Evolutionary conservation across 257 asterid genomes (phyloP).

Genomic region (Marsdenia floribunda): DNA sequence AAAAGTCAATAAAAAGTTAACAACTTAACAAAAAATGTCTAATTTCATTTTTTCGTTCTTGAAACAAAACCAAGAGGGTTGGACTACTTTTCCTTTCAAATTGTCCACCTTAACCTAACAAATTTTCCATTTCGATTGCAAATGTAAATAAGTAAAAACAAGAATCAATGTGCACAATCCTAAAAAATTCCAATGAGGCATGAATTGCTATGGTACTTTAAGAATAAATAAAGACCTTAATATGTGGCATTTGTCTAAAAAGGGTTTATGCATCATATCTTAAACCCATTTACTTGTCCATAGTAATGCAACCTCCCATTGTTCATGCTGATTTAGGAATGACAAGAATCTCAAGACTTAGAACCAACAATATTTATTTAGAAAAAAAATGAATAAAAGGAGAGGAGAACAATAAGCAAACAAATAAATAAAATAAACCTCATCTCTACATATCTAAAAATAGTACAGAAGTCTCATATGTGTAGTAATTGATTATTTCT

Average conservation of each 20-base stretch:
- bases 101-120: too few relatives aligned
- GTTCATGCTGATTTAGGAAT: neutral
- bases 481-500: neutral
- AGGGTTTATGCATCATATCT: neutral
- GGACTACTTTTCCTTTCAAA: too few relatives aligned
- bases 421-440: neutral
- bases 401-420: neutral
- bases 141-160: too few relatives aligned
- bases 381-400: too few relatives aligned
- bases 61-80: too few relatives aligned
- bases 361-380: neutral
- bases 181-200: neutral
- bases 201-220: neutral
- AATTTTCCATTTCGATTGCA: too few relatives aligned
- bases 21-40: too few relatives aligned
- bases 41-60: too few relatives aligned
- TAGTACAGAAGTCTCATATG: neutral
- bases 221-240: neutral
- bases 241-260: too few relatives aligned
- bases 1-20: too few relatives aligned
- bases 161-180: neutral
- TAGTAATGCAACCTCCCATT: neutral
- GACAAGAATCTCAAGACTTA: neutral
- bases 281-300: neutral
- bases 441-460: neutral